phyloP scores from a whole-genome alignment of 495 filamentous ascomycete species.

The Xanthoparmelia taractica region DNA sequence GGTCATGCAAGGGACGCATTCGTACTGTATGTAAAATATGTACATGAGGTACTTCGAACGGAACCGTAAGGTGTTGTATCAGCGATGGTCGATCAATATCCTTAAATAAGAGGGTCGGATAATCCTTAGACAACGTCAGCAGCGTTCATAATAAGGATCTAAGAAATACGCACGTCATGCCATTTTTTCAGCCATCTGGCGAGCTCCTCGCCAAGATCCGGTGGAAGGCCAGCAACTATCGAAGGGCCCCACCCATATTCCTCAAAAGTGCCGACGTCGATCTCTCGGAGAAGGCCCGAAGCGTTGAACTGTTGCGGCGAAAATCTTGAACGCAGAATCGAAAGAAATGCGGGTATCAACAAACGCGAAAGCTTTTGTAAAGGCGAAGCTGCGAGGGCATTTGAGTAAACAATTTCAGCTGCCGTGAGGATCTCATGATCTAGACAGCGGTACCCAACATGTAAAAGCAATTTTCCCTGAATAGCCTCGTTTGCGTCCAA shows the following conservation, averaged over 20 bases:
- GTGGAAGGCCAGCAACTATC: slow-evolving; percentile 36
- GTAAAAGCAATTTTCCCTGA: slow-evolving; percentile 48
- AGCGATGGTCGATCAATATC: slow-evolving; percentile 30
- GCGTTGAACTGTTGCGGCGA: slow-evolving; percentile 51
- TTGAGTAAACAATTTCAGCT: slow-evolving; percentile 37
- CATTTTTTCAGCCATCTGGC: slow-evolving; percentile 40
- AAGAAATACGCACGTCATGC: slow-evolving; percentile 37
- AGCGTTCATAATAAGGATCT: background rate
- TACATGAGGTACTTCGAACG: slow-evolving; percentile 78
- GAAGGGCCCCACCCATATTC: slow-evolving; percentile 36
- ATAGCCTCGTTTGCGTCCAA: slow-evolving; percentile 24
- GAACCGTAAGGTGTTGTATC: slow-evolving; percentile 42
- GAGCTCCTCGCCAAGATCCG: slow-evolving; percentile 32
- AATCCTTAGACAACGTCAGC: slow-evolving; percentile 27
- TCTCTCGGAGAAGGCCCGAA: slow-evolving; percentile 40
- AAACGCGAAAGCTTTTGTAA: slow-evolving; percentile 41
- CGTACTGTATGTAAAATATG: slow-evolving; percentile 71
- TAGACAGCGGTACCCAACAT: slow-evolving; percentile 68
- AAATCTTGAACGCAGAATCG: slow-evolving; percentile 44
- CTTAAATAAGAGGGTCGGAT: slow-evolving; percentile 35
- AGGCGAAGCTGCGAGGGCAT: slow-evolving; percentile 38
- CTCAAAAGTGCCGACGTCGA: slow-evolving; percentile 37
- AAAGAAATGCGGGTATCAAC: slow-evolving; percentile 44
- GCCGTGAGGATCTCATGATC: slow-evolving; percentile 52
- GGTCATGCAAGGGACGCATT: slow-evolving; percentile 37